These are phyloP conservation scores for Talinum fruticosum DNA, from an alignment of 148 eudicot genomes.

Conservation along the genomic window DNA sequence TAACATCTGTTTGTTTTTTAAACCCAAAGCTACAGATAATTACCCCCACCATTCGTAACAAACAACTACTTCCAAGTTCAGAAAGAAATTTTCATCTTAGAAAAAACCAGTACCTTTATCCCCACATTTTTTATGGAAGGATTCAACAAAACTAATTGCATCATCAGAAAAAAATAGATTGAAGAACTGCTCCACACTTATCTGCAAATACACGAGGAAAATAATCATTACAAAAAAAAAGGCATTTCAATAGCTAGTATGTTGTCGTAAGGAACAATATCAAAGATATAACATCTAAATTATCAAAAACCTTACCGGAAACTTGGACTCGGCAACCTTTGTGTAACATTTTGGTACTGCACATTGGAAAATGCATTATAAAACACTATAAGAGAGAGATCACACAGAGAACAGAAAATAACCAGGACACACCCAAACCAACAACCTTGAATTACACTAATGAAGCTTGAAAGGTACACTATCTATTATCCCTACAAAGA, in stretches of 20 bases:
- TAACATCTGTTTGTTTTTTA: neutral
- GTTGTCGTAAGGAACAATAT: neutral
- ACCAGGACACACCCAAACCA: neutral
- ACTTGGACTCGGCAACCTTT: conserved; percentile 76
- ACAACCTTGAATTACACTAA: too few species aligned
- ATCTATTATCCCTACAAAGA: neutral
- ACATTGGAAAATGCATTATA: conserved; percentile 9
- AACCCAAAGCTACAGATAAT: neutral
- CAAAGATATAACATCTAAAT: neutral
- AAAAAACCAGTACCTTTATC: conserved; percentile 60
- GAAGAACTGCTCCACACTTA: conserved; percentile 75
- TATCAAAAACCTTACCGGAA: conserved; percentile 52
- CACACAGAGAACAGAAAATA: neutral
- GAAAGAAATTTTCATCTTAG: too few species aligned
- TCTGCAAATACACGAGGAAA: conserved; percentile 39
- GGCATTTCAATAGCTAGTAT: neutral
- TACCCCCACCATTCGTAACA: too few species aligned
- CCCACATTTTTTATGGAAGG: conserved; percentile 67
- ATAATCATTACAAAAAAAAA: neutral
- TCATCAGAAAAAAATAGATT: conserved; percentile 65
- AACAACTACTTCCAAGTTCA: neutral
- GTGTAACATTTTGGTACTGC: conserved; percentile 67
- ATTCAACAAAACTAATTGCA: conserved; percentile 57
- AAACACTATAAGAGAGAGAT: neutral
- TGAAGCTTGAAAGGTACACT: too few species aligned